Conservation (phyloP, 2,329 filamentous ascomycete genomes). For the Botrytis fabae region DNA sequence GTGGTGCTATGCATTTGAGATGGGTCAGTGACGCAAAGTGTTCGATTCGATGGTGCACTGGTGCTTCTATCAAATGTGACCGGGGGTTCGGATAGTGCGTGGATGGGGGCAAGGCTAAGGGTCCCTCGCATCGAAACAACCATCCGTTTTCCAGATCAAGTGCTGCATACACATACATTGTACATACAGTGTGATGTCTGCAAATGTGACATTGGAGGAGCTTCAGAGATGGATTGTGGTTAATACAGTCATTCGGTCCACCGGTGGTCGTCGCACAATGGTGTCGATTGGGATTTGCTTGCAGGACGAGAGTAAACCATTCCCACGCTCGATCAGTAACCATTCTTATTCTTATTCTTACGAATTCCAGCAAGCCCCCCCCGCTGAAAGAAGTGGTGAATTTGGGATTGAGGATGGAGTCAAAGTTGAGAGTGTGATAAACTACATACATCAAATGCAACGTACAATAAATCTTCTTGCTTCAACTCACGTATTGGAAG, state of each 20-base stretch:
- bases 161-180: not conserved
- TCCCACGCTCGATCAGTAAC: not conserved
- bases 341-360: not conserved
- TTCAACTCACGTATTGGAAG: not conserved
- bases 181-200: not conserved
- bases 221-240: not conserved
- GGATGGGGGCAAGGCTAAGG: constrained; percentile 1
- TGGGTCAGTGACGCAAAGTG: constrained; percentile 8
- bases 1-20: not conserved
- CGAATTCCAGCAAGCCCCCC: not conserved
- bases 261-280: not conserved
- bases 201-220: not conserved
- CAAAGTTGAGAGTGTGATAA: not conserved
- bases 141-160: not conserved
- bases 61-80: not conserved
- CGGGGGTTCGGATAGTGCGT: not conserved
- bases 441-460: not conserved
- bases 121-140: not conserved
- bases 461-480: not conserved
- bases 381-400: not conserved
- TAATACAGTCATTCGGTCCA: not conserved
- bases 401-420: not conserved
- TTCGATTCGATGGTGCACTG: not conserved
- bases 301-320: not conserved
- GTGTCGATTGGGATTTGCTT: not conserved